Evolutionary conservation across 202 grass and related monocot species (phyloP).

Genomic region (Carex sylvatica): DNA sequence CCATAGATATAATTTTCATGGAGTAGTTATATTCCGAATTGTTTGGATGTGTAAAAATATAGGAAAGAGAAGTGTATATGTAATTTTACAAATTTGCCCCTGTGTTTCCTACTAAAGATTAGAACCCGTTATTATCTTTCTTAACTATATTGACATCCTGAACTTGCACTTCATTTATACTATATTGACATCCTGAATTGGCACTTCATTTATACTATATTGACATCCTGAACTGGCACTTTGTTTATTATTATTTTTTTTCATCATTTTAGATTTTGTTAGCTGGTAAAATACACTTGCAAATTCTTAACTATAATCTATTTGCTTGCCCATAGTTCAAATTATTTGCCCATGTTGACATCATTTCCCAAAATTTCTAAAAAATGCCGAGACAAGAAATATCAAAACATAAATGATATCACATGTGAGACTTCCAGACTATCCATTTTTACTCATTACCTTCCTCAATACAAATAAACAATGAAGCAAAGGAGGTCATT

Average conservation of each 20-base stretch:
- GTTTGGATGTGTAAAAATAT: constrained; percentile 1
- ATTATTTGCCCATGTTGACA: not conserved
- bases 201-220: not conserved
- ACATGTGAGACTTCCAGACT: not conserved
- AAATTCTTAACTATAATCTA: not conserved
- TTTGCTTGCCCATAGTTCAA: not conserved
- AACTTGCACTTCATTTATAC: not conserved
- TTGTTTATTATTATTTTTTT: not conserved
- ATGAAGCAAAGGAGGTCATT: not conserved
- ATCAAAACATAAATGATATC: not conserved
- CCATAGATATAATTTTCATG: not conserved
- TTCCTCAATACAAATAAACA: not conserved
- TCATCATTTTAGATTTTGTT: not conserved
- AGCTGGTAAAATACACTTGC: not conserved
- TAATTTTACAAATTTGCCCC: not conserved
- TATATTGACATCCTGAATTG: not conserved
- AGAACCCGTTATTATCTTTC: not conserved
- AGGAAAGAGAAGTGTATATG: not conserved
- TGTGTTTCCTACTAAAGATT: not conserved
- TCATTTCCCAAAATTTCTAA: not conserved
- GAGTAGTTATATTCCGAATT: not conserved
- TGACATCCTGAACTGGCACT: not conserved
- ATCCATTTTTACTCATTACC: not conserved
- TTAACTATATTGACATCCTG: not conserved
- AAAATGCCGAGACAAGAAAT: not conserved